A percentile compares a stretch with the other conserved stretches of the same genome.
phyloP scores from a whole-genome alignment of 202 grass and related monocot genomes.

The Carex sylvatica region DNA sequence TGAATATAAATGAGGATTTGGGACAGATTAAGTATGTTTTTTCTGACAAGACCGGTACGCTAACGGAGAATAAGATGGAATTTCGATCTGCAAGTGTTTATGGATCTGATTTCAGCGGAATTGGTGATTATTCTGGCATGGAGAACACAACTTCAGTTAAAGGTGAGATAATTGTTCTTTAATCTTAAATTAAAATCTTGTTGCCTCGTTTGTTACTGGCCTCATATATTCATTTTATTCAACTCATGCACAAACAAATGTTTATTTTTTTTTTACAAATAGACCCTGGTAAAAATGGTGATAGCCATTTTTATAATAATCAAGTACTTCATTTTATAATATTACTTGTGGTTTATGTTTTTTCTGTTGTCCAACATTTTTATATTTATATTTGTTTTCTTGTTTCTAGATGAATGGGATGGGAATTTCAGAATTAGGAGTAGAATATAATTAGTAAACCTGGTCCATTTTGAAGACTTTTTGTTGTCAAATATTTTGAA shows the following conservation, averaged over 20 bases:
- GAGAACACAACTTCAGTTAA: conserved; percentile 13
- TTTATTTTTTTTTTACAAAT: neutral
- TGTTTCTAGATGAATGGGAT: conserved; percentile 5
- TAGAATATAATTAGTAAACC: conserved; percentile 11
- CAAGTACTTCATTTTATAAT: neutral
- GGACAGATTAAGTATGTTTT: conserved; percentile 90
- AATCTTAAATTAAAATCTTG: neutral
- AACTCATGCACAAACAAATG: neutral
- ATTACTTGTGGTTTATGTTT: neutral
- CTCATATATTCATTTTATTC: neutral
- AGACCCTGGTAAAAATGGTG: neutral
- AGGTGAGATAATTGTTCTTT: conserved; percentile 34
- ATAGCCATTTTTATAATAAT: too few relatives aligned
- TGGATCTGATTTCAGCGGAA: conserved; percentile 50
- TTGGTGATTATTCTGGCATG: neutral
- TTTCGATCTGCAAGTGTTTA: conserved; percentile 66
- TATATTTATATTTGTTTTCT: neutral
- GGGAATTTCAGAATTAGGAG: neutral
- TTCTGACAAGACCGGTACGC: conserved; percentile 86
- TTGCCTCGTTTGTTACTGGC: neutral
- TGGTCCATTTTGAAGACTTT: neutral
- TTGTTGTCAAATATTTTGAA: neutral
- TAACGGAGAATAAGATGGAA: conserved; percentile 88
- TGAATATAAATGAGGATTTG: conserved; percentile 97
- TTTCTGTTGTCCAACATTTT: neutral